These are phyloP conservation scores for Hamamelis virginiana DNA, from an alignment of 164 flowering plant genomes.

Conservation along the genomic window DNA sequence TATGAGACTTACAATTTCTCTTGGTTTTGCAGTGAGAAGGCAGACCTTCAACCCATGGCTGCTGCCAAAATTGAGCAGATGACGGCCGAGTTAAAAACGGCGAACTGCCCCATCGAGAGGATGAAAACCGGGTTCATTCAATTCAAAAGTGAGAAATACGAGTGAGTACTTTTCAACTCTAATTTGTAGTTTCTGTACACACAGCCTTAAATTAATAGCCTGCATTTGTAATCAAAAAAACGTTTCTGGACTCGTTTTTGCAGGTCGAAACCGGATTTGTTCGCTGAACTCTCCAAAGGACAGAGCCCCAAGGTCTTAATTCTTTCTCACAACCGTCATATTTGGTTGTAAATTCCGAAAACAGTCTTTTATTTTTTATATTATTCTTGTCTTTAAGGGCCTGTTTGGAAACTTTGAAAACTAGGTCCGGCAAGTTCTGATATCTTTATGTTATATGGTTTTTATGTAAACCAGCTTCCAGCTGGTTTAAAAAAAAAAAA, in stretches of 20 bases:
- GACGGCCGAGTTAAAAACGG: slow-evolving; percentile 51
- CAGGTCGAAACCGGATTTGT: slow-evolving; percentile 76
- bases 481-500: too few species aligned
- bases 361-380: too few species aligned
- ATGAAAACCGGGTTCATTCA: slow-evolving; percentile 60
- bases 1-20: background rate
- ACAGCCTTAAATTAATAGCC: background rate
- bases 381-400: too few species aligned
- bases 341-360: too few species aligned
- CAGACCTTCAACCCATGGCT: slow-evolving; percentile 53
- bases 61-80: slow-evolving; percentile 69
- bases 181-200: background rate
- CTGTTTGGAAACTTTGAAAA: too few species aligned
- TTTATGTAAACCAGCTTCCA: too few species aligned
- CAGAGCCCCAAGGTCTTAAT: slow-evolving; percentile 82
- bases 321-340: too few species aligned
- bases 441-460: too few species aligned
- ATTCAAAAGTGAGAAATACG: slow-evolving; percentile 81
- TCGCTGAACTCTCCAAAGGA: slow-evolving; percentile 73
- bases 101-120: slow-evolving; percentile 50
- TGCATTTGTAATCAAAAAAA: background rate
- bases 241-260: slow-evolving; percentile 6
- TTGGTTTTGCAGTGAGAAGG: slow-evolving; percentile 50
- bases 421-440: too few species aligned
- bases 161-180: slow-evolving; percentile 37